Evolutionary conservation across 345 rosid species (phyloP).

Genomic region (Hypericum androsaemum): DNA sequence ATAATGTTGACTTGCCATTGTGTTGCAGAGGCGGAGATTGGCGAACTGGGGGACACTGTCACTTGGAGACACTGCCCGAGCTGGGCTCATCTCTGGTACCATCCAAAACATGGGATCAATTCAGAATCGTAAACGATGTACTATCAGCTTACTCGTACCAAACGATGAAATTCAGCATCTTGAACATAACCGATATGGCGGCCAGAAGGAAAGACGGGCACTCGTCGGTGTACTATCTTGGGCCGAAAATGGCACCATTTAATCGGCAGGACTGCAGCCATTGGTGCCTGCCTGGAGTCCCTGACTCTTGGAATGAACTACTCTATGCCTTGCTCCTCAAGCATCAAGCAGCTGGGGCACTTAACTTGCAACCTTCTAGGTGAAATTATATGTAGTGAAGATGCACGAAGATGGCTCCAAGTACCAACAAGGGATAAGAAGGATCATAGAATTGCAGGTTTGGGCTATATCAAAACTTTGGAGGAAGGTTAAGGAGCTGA

Average conservation of each 20-base stretch:
- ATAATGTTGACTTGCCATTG: background rate
- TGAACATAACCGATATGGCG: constrained; percentile 33
- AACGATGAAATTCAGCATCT: constrained; percentile 10
- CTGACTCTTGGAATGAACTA: constrained; percentile 44
- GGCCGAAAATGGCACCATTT: constrained; percentile 11
- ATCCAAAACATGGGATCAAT: constrained; percentile 26
- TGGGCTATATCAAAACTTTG: no score
- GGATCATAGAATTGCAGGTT: no score
- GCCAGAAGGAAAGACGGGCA: constrained; percentile 38
- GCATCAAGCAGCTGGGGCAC: constrained; percentile 19
- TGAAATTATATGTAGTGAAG: background rate
- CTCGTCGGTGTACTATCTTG: constrained; percentile 29
- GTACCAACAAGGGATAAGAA: no score
- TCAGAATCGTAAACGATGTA: constrained; percentile 16
- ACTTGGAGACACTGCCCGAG: constrained; percentile 34
- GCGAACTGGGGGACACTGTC: constrained; percentile 34
- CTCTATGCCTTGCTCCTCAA: constrained; percentile 33
- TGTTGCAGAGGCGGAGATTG: constrained; percentile 36
- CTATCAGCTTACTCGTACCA: constrained; percentile 16
- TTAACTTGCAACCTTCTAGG: constrained; percentile 16
- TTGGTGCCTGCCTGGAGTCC: constrained; percentile 51
- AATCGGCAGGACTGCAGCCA: constrained; percentile 41
- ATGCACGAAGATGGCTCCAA: no score
- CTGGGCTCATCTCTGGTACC: constrained; percentile 29
- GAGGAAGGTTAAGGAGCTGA: no score